Conservation (phyloP, 2,329 filamentous ascomycete species). For the Neurospora crassa region DNA sequence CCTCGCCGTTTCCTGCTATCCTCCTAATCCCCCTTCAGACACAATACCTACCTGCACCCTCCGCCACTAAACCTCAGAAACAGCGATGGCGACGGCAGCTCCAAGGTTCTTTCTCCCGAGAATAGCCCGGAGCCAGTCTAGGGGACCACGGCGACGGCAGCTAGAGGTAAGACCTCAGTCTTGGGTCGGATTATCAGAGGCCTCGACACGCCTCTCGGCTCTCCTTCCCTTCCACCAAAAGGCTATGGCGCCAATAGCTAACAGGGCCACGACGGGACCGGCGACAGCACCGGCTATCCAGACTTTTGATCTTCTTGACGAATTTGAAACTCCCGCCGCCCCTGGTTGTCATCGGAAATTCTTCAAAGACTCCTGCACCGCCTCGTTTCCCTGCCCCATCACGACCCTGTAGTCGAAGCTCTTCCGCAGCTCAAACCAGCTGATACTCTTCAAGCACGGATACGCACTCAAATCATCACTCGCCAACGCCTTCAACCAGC, state of each 20-base stretch:
- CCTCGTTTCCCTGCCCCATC: slow-evolving; percentile 2
- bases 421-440: slow-evolving; percentile 7
- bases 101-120: too few relatives aligned
- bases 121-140: not conserved
- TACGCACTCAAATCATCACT: slow-evolving; percentile 3
- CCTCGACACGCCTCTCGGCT: not conserved
- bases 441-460: slow-evolving; percentile 7
- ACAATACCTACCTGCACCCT: not conserved
- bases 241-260: not conserved
- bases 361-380: not conserved
- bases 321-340: too few relatives aligned
- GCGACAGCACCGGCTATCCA: not conserved
- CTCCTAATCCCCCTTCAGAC: not conserved
- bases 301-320: not conserved
- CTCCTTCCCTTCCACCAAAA: not conserved
- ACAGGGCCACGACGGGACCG: accelerated
- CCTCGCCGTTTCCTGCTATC: too few relatives aligned
- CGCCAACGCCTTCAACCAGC: slow-evolving; percentile 2
- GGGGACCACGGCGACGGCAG: not conserved
- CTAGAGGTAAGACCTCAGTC: not conserved
- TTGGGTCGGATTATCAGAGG: not conserved
- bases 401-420: slow-evolving; percentile 5
- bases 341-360: not conserved
- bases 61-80: not conserved
- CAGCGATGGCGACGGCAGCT: too few relatives aligned